These are phyloP conservation scores for Kodamaea alishanica DNA, from an alignment of 1,139 yeast species.

Conservation along the genomic window DNA sequence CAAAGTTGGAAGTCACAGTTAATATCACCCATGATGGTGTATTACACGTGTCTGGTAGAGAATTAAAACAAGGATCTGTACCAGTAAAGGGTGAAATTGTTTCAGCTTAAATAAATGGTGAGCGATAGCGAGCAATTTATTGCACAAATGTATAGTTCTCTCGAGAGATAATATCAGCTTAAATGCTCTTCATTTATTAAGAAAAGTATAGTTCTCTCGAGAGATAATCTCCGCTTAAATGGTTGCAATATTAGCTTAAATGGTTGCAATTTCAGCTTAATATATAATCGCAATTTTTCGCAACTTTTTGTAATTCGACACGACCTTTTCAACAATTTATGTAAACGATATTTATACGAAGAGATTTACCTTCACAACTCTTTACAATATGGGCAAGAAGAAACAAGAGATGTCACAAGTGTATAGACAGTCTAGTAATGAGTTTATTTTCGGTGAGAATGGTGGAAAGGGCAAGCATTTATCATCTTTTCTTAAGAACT, in stretches of 20 bases:
- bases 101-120: conserved; percentile 12
- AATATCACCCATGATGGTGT: conserved; percentile 83
- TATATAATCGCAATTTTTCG: no score
- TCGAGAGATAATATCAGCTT: no score
- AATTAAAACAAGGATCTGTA: conserved; percentile 62
- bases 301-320: no score
- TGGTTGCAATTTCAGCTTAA: no score
- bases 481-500: conserved; percentile 53
- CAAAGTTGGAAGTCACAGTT: conserved; percentile 71
- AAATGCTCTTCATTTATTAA: no score
- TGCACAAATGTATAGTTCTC: no score
- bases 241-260: no score
- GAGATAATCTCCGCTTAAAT: no score
- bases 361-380: neutral
- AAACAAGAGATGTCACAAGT: conserved; percentile 60
- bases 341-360: no score
- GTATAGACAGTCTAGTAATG: conserved; percentile 46
- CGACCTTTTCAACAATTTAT: no score
- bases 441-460: conserved; percentile 62
- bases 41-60: conserved; percentile 81
- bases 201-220: no score
- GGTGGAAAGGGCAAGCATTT: conserved; percentile 67
- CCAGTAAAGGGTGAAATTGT: conserved; percentile 50
- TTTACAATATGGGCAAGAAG: conserved; percentile 37
- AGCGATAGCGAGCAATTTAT: no score